Percentiles rank a stretch among this genome's conserved stretches.
Conservation (phyloP, 352 stramenopile genomes). For the Plasmopara viticola region DNA sequence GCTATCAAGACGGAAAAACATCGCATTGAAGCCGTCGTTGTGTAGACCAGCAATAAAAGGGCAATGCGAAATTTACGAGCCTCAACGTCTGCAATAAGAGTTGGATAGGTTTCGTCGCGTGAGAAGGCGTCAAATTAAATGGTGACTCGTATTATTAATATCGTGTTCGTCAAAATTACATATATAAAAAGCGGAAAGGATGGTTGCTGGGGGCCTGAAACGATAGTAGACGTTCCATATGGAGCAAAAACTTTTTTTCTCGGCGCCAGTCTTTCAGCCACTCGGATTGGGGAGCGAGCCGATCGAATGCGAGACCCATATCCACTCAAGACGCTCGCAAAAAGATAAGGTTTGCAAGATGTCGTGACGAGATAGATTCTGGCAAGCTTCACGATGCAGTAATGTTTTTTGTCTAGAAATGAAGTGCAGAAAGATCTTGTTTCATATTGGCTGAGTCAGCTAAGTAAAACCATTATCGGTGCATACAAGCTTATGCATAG, state of each 20-base stretch:
- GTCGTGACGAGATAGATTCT: not conserved
- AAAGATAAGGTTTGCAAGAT: not conserved
- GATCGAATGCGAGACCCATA: not conserved
- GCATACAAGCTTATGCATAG: conserved; percentile 2
- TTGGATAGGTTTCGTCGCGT: not conserved
- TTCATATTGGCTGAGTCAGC: conserved; percentile 8
- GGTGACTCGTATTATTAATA: not conserved
- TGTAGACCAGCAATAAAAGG: too few relatives aligned
- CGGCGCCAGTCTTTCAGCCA: not conserved
- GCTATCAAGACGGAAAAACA: too few relatives aligned
- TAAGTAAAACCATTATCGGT: not conserved
- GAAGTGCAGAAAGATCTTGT: conserved; percentile 1
- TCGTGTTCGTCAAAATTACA: not conserved
- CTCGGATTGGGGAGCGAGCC: not conserved
- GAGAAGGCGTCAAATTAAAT: conserved; percentile 1
- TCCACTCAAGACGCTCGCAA: not conserved
- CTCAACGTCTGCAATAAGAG: not conserved
- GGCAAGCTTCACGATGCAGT: not conserved
- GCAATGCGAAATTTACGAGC: too few relatives aligned
- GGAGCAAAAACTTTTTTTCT: not conserved
- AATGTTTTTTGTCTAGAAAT: not conserved
- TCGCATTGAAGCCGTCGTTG: too few relatives aligned
- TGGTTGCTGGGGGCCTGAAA: not conserved
- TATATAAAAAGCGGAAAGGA: not conserved
- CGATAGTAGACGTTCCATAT: not conserved